These are phyloP conservation scores for Buddleja alternifolia DNA, from an alignment of 257 asterid species.

Conservation along the genomic window DNA sequence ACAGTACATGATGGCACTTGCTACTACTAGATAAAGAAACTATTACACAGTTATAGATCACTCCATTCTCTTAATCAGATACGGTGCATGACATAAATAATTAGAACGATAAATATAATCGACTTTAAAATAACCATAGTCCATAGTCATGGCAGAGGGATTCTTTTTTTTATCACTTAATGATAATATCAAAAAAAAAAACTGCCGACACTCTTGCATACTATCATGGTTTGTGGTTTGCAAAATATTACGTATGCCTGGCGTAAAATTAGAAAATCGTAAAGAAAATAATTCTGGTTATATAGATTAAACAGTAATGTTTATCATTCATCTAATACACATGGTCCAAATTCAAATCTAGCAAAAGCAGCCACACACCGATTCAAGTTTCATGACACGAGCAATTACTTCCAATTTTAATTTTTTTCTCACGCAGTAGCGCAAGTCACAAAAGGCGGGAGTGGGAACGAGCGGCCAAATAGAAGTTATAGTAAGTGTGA, in stretches of 20 bases:
- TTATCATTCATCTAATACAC: neutral
- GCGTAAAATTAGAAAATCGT: neutral
- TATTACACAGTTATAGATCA: neutral
- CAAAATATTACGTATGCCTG: neutral
- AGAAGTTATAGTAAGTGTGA: no score
- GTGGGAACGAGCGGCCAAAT: no score
- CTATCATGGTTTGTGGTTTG: neutral
- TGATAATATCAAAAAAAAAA: no score
- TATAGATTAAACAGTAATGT: no score
- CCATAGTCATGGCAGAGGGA: neutral
- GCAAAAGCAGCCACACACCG: neutral
- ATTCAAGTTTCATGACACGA: neutral
- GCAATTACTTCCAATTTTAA: neutral
- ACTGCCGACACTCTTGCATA: neutral
- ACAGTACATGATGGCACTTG: neutral
- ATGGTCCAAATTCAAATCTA: neutral
- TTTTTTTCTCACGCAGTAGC: neutral
- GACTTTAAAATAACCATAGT: no score
- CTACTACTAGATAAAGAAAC: neutral
- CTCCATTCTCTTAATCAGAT: neutral
- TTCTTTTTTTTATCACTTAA: neutral
- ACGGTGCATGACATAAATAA: neutral
- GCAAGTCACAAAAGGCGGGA: no score
- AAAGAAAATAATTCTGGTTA: neutral
- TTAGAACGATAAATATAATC: neutral